These are phyloP conservation scores for Debaryomyces udenii DNA, from an alignment of 1,139 yeast genomes.

Conservation along the genomic window DNA sequence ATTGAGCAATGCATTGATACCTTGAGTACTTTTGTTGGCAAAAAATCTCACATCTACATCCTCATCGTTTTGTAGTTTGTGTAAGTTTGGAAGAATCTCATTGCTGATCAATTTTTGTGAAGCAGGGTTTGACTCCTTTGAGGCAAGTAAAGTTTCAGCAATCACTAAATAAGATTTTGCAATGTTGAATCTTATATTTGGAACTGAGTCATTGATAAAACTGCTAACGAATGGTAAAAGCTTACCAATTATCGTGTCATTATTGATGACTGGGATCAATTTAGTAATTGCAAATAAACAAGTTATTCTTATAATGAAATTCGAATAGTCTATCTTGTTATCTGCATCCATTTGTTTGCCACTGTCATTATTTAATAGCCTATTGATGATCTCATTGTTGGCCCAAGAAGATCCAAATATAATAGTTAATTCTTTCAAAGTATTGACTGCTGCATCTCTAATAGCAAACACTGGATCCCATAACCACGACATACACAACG, in stretches of 20 bases:
- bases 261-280: conserved; percentile 69
- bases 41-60: conserved; percentile 92
- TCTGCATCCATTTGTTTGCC: conserved; percentile 28
- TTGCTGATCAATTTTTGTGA: conserved; percentile 49
- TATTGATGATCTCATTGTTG: conserved; percentile 75
- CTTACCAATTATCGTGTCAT: conserved; percentile 58
- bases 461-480: conserved; percentile 98
- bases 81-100: conserved; percentile 66
- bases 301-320: conserved; percentile 89
- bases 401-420: conserved; percentile 97
- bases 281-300: conserved; percentile 85
- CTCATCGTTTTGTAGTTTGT: conserved; percentile 65
- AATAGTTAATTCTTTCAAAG: conserved; percentile 74
- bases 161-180: conserved; percentile 79
- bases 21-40: conserved; percentile 63
- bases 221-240: conserved; percentile 80
- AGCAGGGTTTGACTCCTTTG: conserved; percentile 22
- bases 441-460: conserved; percentile 92
- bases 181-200: conserved; percentile 92
- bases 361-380: conserved; percentile 52
- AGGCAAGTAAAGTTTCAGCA: conserved; percentile 51
- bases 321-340: conserved; percentile 52
- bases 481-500: conserved; percentile 92
- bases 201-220: conserved; percentile 78
- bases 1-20: conserved; percentile 29